Base-by-base conservation (phyloP, 2,329 filamentous ascomycete species). In the Hypocreales sp. region DNA sequence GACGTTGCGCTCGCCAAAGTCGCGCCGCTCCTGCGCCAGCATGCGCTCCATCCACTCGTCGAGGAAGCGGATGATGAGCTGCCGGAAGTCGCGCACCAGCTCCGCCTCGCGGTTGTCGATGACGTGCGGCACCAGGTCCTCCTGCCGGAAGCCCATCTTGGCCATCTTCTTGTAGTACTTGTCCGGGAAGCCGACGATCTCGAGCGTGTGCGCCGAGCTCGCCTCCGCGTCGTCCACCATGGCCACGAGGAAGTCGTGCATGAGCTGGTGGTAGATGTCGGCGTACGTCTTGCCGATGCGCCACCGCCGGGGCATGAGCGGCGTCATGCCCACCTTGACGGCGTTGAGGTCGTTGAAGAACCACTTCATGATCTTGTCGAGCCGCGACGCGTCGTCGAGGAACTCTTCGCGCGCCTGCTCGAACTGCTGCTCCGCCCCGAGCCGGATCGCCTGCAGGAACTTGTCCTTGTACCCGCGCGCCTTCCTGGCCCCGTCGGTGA, bases 11-110 rank as follows among this genome's bases (percentile, higher is more conserved):
- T 83, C 74, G 25, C 72, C 61, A 51, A 98, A 92, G 40, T 82
- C 78, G 41, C 75, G 78, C 44, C 68, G 70, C 53, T 98, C 92
- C 24, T 81, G 76, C 7, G 64, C 65, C 42, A 82, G 83, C 51
- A 98, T 94, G 31, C 84, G 75, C 36, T 92, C 82, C 64, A 95
- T 92, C 86, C 90, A 98, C 58, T 95, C 81, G 49, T 94, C 87
- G 32, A 98, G 75, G 34, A 84, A 86, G 47, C 80, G 82, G 54
- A 94, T 90, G 50, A 98, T 95, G 47, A 95, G 77, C 47, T 83
- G 78, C 33, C 87, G 74, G 65, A 94, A 98, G 48, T 93, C 86
- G 28, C 83, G 77, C 29, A 98, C 81, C 11, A 98, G 67, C 49
- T 98, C 90, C 21, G 73, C 67, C 52, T 92, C 86, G 34, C 87